Base-by-base conservation (phyloP, 2,329 filamentous ascomycete species). In the Shiraia sp. region DNA sequence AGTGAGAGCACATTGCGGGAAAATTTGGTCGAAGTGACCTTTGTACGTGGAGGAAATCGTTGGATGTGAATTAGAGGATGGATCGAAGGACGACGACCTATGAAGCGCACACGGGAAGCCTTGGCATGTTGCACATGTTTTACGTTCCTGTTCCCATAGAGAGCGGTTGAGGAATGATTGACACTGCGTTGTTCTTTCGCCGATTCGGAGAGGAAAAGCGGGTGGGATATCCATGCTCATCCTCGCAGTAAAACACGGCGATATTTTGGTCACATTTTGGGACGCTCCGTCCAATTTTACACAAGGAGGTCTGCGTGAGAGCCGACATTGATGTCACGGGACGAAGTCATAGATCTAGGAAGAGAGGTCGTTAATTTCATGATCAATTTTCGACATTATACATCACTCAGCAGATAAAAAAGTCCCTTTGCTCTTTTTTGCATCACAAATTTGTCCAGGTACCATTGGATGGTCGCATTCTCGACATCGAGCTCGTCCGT, bases 161-260 rank as follows among this genome's bases (percentile, higher is more conserved):
- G 36, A 47, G 44, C 49, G 61, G 55, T 39, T 54, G 49, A 59
- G 62, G 63, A 66, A 60, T 69, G 57, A 65, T 71, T 70, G 68
- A 64, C 55, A 59, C 42, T 57, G 65, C 63, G 42, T 67, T 55
- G 26, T 45, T 72, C 56, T 72, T 54, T 68, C 68, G 69, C 67
- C 59, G 51, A 51, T 53, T 58, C 65, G 61, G 59, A 64, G 57
- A 57, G 59, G 53, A 42, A 55, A 55, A 55, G 63, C 35, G 32
- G 57, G 53, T 60, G 49, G 19, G 55, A 30, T 42, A 32, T 46
- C 50, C 57, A 53, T 45, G 35, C 42, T 51, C 34, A 41, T 59
- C 57, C 63, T 61, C 48, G 62, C 58, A 55, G 54, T 53, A 50
- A 58, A 53, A 47, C 41, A 49, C 51, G 56, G 53, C 59, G 60